Evolutionary conservation across 805 yeast species (phyloP).

Genomic region (Pichia rugopelliculosa): DNA sequence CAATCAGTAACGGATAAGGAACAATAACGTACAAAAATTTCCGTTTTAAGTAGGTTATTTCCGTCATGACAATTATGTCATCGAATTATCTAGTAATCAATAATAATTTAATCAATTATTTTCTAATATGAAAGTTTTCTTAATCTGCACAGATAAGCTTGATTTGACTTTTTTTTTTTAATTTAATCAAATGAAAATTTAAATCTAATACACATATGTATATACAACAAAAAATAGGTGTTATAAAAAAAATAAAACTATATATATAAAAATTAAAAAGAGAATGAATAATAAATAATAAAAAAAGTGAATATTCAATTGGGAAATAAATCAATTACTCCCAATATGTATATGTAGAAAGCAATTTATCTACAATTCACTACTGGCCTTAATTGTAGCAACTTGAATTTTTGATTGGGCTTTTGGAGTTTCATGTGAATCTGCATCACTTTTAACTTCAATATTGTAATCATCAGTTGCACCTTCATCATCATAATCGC

Average conservation of each 20-base stretch:
- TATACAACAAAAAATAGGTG: neutral
- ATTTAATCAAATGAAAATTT: neutral
- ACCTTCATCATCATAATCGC: conserved; percentile 16
- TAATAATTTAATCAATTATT: too few relatives aligned
- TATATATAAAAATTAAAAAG: neutral
- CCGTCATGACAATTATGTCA: too few relatives aligned
- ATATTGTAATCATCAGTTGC: conserved; percentile 3
- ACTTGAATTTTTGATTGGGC: neutral
- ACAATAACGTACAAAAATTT: too few relatives aligned
- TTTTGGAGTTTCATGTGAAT: neutral
- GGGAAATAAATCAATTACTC: conserved; percentile 20
- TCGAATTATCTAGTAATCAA: too few relatives aligned
- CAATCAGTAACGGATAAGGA: too few relatives aligned
- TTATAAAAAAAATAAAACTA: neutral
- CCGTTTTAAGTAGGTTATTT: too few relatives aligned
- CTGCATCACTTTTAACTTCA: conserved; percentile 1
- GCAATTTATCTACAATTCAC: neutral
- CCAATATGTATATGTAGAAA: conserved; percentile 30
- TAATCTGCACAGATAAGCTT: too few relatives aligned
- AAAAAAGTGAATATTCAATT: neutral
- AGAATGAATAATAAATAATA: neutral
- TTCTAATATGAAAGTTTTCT: too few relatives aligned
- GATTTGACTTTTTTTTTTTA: too few relatives aligned
- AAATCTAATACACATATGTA: neutral
- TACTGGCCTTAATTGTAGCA: neutral